These are phyloP conservation scores for Bipolaris victoriae DNA, from an alignment of 2,329 filamentous ascomycete species.

Conservation along the genomic window DNA sequence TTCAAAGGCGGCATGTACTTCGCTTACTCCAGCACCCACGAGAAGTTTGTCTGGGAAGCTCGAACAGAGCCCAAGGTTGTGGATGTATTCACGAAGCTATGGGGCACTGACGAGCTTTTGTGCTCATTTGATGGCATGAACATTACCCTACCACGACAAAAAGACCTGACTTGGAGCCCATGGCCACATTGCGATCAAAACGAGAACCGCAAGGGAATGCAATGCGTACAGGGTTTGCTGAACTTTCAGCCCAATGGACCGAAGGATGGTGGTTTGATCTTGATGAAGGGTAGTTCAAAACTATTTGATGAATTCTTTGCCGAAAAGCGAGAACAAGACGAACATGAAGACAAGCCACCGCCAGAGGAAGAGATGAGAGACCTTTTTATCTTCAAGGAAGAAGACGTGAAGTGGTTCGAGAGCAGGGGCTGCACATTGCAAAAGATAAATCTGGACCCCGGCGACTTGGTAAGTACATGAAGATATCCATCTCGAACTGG, in stretches of 20 bases:
- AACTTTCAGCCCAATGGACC: constrained; percentile 55
- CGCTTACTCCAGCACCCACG: constrained; percentile 47
- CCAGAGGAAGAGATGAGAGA: constrained; percentile 44
- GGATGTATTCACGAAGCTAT: constrained; percentile 45
- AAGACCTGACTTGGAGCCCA: constrained; percentile 42
- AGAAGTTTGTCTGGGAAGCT: constrained; percentile 49
- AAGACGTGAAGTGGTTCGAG: constrained; percentile 54
- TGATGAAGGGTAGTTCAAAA: constrained; percentile 53
- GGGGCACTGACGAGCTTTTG: constrained; percentile 43
- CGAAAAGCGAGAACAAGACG: constrained; percentile 16
- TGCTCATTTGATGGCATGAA: constrained; percentile 51
- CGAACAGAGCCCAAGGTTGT: constrained; percentile 49
- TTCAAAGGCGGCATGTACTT: constrained; percentile 56
- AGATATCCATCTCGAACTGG: constrained; percentile 13
- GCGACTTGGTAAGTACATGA: constrained; percentile 45
- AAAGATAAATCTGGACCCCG: constrained; percentile 52
- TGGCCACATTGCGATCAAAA: constrained; percentile 48
- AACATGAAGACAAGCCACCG: constrained; percentile 25
- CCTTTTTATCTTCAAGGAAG: constrained; percentile 52
- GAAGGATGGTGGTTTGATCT: constrained; percentile 56
- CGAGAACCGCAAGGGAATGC: constrained; percentile 53
- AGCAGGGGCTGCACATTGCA: constrained; percentile 47
- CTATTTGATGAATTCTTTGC: constrained; percentile 55
- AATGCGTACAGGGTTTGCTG: constrained; percentile 53
- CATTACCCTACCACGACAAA: constrained; percentile 47